These are phyloP conservation scores for Fusarium fracticaudum DNA, from an alignment of 2,329 filamentous ascomycete species.

Conservation along the genomic window DNA sequence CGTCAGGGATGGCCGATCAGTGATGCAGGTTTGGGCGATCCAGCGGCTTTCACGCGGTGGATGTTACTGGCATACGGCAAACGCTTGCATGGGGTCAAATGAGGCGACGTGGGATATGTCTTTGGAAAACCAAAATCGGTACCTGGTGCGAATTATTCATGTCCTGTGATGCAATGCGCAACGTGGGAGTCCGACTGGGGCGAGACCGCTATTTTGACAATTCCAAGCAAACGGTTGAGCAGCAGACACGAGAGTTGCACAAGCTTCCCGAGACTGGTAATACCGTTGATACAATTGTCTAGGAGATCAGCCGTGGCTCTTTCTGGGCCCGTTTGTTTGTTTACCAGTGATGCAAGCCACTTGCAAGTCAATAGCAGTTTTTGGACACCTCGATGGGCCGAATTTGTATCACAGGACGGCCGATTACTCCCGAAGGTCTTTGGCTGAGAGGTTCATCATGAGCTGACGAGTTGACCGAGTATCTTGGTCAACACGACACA, in stretches of 20 bases:
- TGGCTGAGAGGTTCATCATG: background rate
- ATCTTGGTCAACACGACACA: background rate
- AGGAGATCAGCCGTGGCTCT: background rate
- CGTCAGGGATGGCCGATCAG: slow-evolving; percentile 24
- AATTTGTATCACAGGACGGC: slow-evolving; percentile 25
- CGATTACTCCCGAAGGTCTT: background rate
- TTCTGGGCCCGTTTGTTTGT: background rate
- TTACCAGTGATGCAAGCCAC: slow-evolving; percentile 25
- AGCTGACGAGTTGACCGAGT: slow-evolving; percentile 3
- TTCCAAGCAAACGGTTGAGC: slow-evolving; percentile 29
- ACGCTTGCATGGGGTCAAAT: background rate
- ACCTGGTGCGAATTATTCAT: background rate
- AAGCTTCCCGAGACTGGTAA: slow-evolving; percentile 12
- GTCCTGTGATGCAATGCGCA: slow-evolving; percentile 34
- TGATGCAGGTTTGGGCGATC: slow-evolving; percentile 28
- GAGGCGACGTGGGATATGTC: background rate
- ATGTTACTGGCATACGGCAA: background rate
- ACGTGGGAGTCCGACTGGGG: slow-evolving; percentile 15
- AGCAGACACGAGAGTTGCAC: slow-evolving; percentile 43
- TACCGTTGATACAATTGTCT: slow-evolving; percentile 12
- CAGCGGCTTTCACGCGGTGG: slow-evolving; percentile 26
- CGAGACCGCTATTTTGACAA: slow-evolving; percentile 11
- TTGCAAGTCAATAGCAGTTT: slow-evolving; percentile 3
- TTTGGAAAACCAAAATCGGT: background rate
- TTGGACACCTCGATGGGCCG: slow-evolving; percentile 21